phyloP scores from a whole-genome alignment of 371 early-diverging fungal species.

The Batkoa obscura region DNA sequence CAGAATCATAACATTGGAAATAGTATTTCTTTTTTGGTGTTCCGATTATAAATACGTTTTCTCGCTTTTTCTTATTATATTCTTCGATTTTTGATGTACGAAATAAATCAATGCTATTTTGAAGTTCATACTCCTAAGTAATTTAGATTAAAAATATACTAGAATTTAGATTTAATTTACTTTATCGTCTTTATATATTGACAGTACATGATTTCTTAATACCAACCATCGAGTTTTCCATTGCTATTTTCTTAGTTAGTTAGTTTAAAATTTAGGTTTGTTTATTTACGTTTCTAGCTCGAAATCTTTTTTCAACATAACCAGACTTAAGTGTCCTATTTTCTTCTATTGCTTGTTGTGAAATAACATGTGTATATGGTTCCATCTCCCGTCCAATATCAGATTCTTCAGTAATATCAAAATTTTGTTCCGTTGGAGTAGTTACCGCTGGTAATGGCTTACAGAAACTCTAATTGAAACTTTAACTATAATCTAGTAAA shows the following conservation, averaged over 20 bases:
- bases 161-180: neutral
- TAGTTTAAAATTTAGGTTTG: neutral
- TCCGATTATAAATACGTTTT: neutral
- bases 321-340: neutral
- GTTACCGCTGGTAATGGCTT: too few species aligned
- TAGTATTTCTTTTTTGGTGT: neutral
- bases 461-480: too few species aligned
- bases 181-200: neutral
- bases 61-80: neutral
- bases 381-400: too few species aligned
- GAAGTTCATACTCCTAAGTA: neutral
- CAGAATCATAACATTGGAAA: neutral
- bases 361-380: too few species aligned
- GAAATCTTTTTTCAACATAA: neutral
- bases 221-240: neutral
- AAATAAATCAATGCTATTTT: neutral
- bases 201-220: neutral
- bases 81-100: neutral
- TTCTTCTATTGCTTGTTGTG: too few species aligned
- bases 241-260: neutral
- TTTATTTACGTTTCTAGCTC: neutral
- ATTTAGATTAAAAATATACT: neutral
- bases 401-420: too few species aligned
- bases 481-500: too few species aligned
- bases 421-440: too few species aligned